These are phyloP conservation scores for Rhinocladiella similis DNA, from an alignment of 2,329 filamentous ascomycete genomes.

Conservation along the genomic window DNA sequence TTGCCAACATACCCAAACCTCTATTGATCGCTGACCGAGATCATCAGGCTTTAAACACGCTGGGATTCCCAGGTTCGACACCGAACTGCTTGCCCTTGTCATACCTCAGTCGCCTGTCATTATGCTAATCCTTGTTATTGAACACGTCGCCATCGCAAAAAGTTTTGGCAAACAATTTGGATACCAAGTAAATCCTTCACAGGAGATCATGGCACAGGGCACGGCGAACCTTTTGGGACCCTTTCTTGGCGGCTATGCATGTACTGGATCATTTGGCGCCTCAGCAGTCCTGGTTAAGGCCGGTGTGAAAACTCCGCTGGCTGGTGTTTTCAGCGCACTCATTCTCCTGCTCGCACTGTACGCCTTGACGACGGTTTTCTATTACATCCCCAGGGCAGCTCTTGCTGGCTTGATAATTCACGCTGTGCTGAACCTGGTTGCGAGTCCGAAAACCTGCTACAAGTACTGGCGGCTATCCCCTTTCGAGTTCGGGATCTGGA, in stretches of 20 bases:
- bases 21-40: neutral
- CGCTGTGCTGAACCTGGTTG: slow-evolving; percentile 87
- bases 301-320: slow-evolving; percentile 84
- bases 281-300: slow-evolving; percentile 97
- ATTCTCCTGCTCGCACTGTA: slow-evolving; percentile 88
- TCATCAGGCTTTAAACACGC: slow-evolving; percentile 79
- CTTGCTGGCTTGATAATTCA: slow-evolving; percentile 91
- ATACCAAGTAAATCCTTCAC: slow-evolving; percentile 90
- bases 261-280: slow-evolving; percentile 90
- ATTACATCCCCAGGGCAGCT: slow-evolving; percentile 80
- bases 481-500: slow-evolving; percentile 86
- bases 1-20: neutral
- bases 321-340: slow-evolving; percentile 80
- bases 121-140: slow-evolving; percentile 87
- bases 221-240: slow-evolving; percentile 85
- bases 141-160: slow-evolving; percentile 95
- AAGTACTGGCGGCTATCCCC: slow-evolving; percentile 93
- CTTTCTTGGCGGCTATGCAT: slow-evolving; percentile 86
- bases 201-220: slow-evolving; percentile 94
- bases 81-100: slow-evolving; percentile 66
- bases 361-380: slow-evolving; percentile 82
- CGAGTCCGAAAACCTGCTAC: slow-evolving; percentile 83
- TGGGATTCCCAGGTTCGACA: slow-evolving; percentile 68
- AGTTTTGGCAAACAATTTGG: slow-evolving; percentile 94
- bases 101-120: slow-evolving; percentile 72